Evolutionary conservation across 257 asterid species (phyloP).

Genomic region (Rubia yunnanensis): DNA sequence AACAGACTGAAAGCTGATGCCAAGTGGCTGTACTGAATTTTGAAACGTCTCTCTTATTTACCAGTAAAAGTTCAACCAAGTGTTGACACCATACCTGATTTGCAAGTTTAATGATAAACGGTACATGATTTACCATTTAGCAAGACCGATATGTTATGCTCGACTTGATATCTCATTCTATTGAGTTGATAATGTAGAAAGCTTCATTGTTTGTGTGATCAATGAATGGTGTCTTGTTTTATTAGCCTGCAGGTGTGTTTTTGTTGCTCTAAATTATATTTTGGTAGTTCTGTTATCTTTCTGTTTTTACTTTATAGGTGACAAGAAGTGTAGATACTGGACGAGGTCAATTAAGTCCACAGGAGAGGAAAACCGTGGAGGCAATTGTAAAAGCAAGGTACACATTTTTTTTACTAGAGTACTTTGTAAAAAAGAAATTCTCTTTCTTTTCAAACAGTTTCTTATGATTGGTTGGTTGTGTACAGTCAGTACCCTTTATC

Average conservation of each 20-base stretch:
- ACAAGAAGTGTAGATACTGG: slow-evolving; percentile 87
- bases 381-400: slow-evolving; percentile 97
- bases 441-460: neutral
- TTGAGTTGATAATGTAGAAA: neutral
- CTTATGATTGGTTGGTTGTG: slow-evolving; percentile 9
- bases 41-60: neutral
- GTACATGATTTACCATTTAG: neutral
- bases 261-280: neutral
- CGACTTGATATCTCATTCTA: neutral
- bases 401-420: neutral
- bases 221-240: neutral
- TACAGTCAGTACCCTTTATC: slow-evolving; percentile 77
- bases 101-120: neutral
- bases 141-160: neutral
- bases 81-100: neutral
- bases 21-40: neutral
- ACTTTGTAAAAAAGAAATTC: neutral
- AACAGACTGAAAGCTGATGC: neutral
- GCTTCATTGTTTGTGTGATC: neutral
- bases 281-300: neutral
- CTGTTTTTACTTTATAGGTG: slow-evolving; percentile 32
- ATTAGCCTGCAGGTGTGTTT: neutral
- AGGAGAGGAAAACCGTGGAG: slow-evolving; percentile 85
- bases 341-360: slow-evolving; percentile 73
- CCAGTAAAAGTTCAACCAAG: neutral